Conservation (phyloP, 345 rosid genomes). For the Corchorus olitorius region DNA sequence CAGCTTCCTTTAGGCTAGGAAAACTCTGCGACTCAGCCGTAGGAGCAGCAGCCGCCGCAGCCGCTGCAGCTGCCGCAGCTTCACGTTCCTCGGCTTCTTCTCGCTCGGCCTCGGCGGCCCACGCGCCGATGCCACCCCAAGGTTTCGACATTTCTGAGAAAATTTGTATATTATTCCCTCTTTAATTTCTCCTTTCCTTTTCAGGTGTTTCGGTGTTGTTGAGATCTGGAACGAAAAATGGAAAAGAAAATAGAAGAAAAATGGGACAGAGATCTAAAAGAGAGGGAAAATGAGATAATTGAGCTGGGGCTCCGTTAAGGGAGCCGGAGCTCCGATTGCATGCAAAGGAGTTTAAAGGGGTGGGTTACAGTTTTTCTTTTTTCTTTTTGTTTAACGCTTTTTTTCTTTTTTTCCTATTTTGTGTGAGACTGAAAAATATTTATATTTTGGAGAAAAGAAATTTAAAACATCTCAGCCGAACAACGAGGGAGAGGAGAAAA, state of each 20-base stretch:
- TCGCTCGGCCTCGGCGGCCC: constrained; percentile 97
- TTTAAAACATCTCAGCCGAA: not conserved
- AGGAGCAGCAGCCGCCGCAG: constrained; percentile 28
- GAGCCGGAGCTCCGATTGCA: constrained; percentile 26
- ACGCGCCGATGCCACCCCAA: constrained; percentile 76
- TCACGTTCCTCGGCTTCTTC: constrained; percentile 81
- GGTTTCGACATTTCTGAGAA: constrained; percentile 16
- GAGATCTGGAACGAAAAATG: not conserved
- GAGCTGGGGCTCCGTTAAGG: constrained; percentile 22
- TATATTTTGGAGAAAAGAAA: not conserved
- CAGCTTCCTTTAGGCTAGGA: constrained; percentile 82
- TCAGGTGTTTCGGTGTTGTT: not conserved
- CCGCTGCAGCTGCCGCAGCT: constrained; percentile 62
- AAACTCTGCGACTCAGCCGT: constrained; percentile 54
- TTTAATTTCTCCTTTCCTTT: no score
- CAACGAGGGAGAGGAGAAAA: not conserved
- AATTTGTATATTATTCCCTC: not conserved
- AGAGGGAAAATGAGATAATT: not conserved
- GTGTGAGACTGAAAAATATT: not conserved
- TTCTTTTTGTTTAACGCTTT: no score
- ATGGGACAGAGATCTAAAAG: constrained; percentile 1
- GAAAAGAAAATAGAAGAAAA: not conserved
- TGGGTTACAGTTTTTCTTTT: constrained; percentile 4
- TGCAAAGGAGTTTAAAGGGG: constrained; percentile 5
- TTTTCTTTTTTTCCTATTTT: not conserved